Evolutionary conservation across 306 rosid genomes (phyloP), one percentile per base, ranked within the genome.

Genomic region (Rosa lucieae): DNA sequence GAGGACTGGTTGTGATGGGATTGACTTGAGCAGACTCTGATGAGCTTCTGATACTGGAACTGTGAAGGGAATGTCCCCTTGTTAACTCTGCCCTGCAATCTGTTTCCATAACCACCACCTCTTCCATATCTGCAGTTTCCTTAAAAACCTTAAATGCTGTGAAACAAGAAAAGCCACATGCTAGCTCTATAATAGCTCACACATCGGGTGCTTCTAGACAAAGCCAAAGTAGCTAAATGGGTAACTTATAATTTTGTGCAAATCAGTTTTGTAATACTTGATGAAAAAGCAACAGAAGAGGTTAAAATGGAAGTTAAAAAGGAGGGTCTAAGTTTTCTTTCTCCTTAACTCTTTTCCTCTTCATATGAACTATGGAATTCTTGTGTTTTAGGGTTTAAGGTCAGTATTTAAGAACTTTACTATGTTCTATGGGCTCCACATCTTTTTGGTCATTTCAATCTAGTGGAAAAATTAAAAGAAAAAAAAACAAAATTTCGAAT

Each of bases 1-100:
- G 35, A 39, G 67, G 35, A 70, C 49, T 26, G 10, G 12, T 46
- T 68, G 58, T 61, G 20, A 70, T 67, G 68, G 76, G 67, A 56
- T n/a, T 75, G 11, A 11, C 52, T 67, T 80, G 83, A 49, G 59
- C 6, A n/a, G 48, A 40, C 48, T 75, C 65, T 43, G 42, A 53
- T 15, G 70, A 46, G 71, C 37, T 75, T 18, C 4, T 75, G 18
- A 55, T 3, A 17, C 23, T 66, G 46, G 37, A 66, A 46, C 70
- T 37, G 44, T 8, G 46, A 35, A 11, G 18, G 80, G 84, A 37
- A 42, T 23, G 70, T 56, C 53, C 14, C 47, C 72, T 48, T 4
- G 46, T 53, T 26, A 67, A 26, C 40, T 74, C 84, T 21, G 32
- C 12, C 18, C 56, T 35, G 69, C 42, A 46, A 32, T 56, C 15